These are phyloP conservation scores for Podospora conica DNA, from an alignment of 495 filamentous ascomycete genomes.

Conservation along the genomic window DNA sequence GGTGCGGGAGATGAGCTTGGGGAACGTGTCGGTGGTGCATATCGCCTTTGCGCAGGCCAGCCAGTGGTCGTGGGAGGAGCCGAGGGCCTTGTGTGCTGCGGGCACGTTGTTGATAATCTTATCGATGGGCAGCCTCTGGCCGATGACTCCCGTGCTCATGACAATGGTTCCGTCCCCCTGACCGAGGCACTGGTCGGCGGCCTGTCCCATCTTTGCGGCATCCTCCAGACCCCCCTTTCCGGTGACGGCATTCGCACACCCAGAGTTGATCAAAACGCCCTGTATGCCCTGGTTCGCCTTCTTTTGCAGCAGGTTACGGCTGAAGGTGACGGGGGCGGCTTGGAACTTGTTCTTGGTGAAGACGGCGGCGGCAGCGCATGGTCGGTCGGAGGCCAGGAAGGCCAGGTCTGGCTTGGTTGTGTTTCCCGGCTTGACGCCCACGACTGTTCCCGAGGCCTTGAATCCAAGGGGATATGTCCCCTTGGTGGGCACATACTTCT, in stretches of 20 bases:
- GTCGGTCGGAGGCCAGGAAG: conserved; percentile 77
- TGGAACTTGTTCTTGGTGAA: conserved; percentile 99
- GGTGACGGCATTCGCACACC: conserved; percentile 96
- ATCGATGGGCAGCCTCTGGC: conserved; percentile 83
- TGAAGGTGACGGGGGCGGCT: conserved; percentile 86
- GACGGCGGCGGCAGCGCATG: conserved; percentile 87
- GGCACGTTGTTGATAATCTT: conserved; percentile 85
- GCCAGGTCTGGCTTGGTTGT: conserved; percentile 85
- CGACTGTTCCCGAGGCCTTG: conserved; percentile 76
- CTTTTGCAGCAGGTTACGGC: conserved; percentile 59
- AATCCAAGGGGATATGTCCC: conserved; percentile 91
- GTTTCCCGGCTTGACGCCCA: conserved; percentile 90
- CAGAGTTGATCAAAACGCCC: conserved; percentile 87
- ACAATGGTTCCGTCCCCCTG: conserved; percentile 68
- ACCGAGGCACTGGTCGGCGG: conserved; percentile 66
- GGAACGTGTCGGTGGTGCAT: conserved; percentile 98
- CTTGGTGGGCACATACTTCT: conserved; percentile 79
- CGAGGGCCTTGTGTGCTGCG: conserved; percentile 60
- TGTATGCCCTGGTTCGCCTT: conserved; percentile 64
- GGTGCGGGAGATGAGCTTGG: conserved; percentile 80
- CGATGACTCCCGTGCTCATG: conserved; percentile 98
- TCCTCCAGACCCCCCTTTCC: conserved; percentile 88
- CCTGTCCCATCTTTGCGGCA: conserved; percentile 72
- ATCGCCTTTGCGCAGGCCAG: conserved; percentile 82
- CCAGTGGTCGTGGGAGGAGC: conserved; percentile 77